These are phyloP conservation scores for Cystobasidium pallidum DNA, from an alignment of 1,284 basidiomycete species.

Conservation along the genomic window DNA sequence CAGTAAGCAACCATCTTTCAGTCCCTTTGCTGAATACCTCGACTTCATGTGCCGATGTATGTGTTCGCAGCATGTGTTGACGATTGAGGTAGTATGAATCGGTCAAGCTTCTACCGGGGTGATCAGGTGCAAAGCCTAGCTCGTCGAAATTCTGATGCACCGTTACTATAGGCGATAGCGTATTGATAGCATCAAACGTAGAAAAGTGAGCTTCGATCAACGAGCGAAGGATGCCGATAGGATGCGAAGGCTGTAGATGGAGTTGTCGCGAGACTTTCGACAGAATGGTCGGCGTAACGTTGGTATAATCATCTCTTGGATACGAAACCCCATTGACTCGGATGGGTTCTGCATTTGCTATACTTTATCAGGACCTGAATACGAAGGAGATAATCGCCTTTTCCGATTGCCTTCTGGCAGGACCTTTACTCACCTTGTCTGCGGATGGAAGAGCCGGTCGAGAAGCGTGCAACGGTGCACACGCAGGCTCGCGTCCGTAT, in stretches of 20 bases:
- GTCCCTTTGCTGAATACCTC: constrained; percentile 79
- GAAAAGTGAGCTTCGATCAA: constrained; percentile 84
- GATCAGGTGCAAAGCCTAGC: constrained; percentile 88
- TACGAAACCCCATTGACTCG: constrained; percentile 57
- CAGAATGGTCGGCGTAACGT: constrained; percentile 81
- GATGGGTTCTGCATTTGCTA: not conserved
- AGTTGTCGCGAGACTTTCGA: constrained; percentile 72
- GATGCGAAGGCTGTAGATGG: constrained; percentile 77
- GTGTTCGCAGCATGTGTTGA: constrained; percentile 88
- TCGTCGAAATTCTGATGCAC: constrained; percentile 95
- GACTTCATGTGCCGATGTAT: constrained; percentile 97
- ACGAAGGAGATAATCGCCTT: not conserved
- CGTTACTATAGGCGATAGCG: constrained; percentile 83
- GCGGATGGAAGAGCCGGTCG: constrained; percentile 12
- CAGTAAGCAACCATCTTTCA: constrained; percentile 85
- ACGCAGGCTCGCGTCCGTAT: constrained; percentile 6
- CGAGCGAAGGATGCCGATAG: constrained; percentile 78
- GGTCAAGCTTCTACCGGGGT: constrained; percentile 84
- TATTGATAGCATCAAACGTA: constrained; percentile 62
- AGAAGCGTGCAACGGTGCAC: constrained; percentile 20
- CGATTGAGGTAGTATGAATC: constrained; percentile 97
- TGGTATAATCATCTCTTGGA: constrained; percentile 76
- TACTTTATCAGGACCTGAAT: not conserved
- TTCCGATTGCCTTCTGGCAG: constrained; percentile 13
- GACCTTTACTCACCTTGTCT: not conserved